Conservation (phyloP, 345 rosid genomes). For the Hirschfeldia incana region DNA sequence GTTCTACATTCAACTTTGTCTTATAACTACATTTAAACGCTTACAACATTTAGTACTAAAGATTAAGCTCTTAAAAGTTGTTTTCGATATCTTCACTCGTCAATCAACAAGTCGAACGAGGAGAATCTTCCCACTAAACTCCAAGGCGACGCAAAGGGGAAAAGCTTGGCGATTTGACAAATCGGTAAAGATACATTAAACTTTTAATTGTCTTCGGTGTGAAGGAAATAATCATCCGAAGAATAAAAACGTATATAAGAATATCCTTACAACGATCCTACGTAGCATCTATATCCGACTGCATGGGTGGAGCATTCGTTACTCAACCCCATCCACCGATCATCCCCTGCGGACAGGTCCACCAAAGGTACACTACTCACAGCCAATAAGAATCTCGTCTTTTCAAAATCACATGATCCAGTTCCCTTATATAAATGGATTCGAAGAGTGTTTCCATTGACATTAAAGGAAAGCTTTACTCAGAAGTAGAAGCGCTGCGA, state of each 20-base stretch:
- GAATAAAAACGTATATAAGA: slow-evolving; percentile 19
- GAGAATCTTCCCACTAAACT: slow-evolving; percentile 16
- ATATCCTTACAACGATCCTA: slow-evolving; percentile 27
- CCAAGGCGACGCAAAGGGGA: slow-evolving; percentile 32
- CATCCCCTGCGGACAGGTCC: slow-evolving; percentile 16
- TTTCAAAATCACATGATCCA: neutral
- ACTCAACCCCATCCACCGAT: slow-evolving; percentile 32
- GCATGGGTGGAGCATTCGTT: slow-evolving; percentile 23
- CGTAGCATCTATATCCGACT: slow-evolving; percentile 25
- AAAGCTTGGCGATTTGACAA: slow-evolving; percentile 22
- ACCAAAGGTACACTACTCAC: neutral
- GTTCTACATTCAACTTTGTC: neutral
- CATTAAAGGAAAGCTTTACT: slow-evolving; percentile 17
- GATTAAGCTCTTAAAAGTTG: neutral
- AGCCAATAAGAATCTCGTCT: slow-evolving; percentile 10
- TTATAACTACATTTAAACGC: neutral
- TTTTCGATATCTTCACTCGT: neutral
- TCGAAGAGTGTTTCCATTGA: slow-evolving; percentile 17
- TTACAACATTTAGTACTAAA: neutral
- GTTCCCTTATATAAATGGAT: slow-evolving; percentile 14
- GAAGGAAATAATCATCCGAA: slow-evolving; percentile 15
- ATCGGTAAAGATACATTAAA: neutral
- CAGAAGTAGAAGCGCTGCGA: too few relatives aligned
- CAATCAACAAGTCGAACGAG: neutral
- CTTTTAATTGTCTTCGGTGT: neutral